These are phyloP conservation scores for Pseudogymnoascus destructans DNA, from an alignment of 2,329 filamentous ascomycete species.

Conservation along the genomic window DNA sequence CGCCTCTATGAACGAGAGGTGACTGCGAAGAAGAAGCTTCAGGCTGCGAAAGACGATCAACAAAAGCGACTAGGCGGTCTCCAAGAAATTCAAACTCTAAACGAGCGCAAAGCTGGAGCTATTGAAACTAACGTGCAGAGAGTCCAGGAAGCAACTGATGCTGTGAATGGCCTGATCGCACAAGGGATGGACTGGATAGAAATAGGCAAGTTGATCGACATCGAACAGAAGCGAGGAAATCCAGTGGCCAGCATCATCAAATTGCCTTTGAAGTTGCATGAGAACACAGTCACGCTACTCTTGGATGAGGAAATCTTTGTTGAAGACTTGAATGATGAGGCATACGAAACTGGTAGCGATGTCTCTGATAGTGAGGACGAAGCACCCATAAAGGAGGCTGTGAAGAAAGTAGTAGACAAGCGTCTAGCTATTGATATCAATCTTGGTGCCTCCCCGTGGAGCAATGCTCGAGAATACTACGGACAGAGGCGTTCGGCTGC, in stretches of 20 bases:
- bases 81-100: slow-evolving; percentile 66
- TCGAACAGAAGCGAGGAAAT: slow-evolving; percentile 70
- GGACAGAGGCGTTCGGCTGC: slow-evolving; percentile 75
- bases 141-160: slow-evolving; percentile 84
- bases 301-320: slow-evolving; percentile 53
- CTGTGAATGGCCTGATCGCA: slow-evolving; percentile 78
- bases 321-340: slow-evolving; percentile 39
- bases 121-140: slow-evolving; percentile 84
- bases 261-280: slow-evolving; percentile 75
- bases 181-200: slow-evolving; percentile 98
- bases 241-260: slow-evolving; percentile 78
- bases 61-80: slow-evolving; percentile 72
- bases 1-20: slow-evolving; percentile 70
- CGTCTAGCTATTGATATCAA: slow-evolving; percentile 70
- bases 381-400: slow-evolving; percentile 26
- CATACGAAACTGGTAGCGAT: slow-evolving; percentile 52
- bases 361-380: slow-evolving; percentile 47
- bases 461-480: slow-evolving; percentile 85
- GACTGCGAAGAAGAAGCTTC: slow-evolving; percentile 68
- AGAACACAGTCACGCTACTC: slow-evolving; percentile 73
- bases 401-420: slow-evolving; percentile 35
- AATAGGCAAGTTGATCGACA: slow-evolving; percentile 74
- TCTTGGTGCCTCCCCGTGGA: slow-evolving; percentile 68
- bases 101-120: slow-evolving; percentile 76
- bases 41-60: slow-evolving; percentile 74